phyloP scores from a whole-genome alignment of 176 grass and related monocot genomes.

The Avena eriantha region DNA sequence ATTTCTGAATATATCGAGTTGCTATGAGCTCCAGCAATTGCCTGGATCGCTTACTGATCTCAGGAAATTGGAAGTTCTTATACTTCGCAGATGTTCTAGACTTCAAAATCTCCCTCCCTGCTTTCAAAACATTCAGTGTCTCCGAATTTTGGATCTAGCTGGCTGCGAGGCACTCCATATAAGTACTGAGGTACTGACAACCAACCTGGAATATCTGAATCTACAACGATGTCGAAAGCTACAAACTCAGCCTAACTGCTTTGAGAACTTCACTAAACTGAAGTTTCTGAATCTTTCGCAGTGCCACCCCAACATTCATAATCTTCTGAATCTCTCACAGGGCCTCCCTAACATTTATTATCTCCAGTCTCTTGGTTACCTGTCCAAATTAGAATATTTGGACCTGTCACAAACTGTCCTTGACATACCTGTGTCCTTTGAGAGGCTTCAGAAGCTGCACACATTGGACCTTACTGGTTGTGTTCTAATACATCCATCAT shows the following conservation, averaged over 20 bases:
- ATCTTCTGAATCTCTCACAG: conserved; percentile 35
- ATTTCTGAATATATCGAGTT: conserved; percentile 39
- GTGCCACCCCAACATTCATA: neutral
- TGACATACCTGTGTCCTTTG: conserved; percentile 18
- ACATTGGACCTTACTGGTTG: conserved; percentile 40
- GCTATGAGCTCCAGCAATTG: conserved; percentile 37
- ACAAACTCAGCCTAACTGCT: conserved; percentile 1
- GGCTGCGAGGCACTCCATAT: conserved; percentile 41
- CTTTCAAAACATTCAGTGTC: conserved; percentile 13
- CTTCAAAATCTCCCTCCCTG: conserved; percentile 29
- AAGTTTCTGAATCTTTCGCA: conserved; percentile 45
- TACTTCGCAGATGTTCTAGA: conserved; percentile 29
- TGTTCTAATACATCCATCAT: neutral
- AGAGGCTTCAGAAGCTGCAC: conserved; percentile 43
- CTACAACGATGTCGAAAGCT: conserved; percentile 19
- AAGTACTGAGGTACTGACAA: conserved; percentile 13
- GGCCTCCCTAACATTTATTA: neutral
- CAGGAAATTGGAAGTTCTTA: conserved; percentile 32
- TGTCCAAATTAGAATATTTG: conserved; percentile 42
- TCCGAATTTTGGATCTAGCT: conserved; percentile 30
- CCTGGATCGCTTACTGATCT: conserved; percentile 33
- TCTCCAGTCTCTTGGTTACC: conserved; percentile 8
- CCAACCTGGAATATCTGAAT: conserved; percentile 39
- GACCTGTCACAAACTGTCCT: conserved; percentile 22
- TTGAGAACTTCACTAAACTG: conserved; percentile 24